Evolutionary conservation across 2,329 filamentous ascomycete genomes (phyloP).

Genomic region (Venturiaceae sp.): DNA sequence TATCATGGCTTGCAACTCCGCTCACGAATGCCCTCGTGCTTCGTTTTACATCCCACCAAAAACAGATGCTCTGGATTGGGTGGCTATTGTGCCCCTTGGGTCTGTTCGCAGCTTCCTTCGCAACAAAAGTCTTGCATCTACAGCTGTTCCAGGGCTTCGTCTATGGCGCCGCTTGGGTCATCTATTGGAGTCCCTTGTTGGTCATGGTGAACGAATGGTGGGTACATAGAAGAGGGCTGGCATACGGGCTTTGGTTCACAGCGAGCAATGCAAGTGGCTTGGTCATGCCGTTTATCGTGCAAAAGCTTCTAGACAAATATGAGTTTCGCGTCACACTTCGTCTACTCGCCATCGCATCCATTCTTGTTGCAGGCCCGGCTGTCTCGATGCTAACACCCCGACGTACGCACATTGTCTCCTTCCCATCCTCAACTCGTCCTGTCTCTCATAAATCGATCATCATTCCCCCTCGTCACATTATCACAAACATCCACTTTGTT

Average conservation of each 20-base stretch:
- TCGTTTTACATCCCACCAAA: not conserved
- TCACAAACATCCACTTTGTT: not conserved
- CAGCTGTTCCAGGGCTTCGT: constrained; percentile 30
- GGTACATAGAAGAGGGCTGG: constrained; percentile 29
- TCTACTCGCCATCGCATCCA: not conserved
- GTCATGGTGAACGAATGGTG: constrained; percentile 32
- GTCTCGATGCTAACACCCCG: not conserved
- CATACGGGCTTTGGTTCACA: constrained; percentile 23
- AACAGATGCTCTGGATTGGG: constrained; percentile 4
- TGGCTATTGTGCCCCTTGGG: constrained; percentile 12
- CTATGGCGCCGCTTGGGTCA: constrained; percentile 29
- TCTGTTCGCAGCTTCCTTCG: constrained; percentile 26
- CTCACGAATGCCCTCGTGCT: not conserved
- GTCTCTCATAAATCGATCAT: constrained; percentile 8
- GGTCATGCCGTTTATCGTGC: constrained; percentile 4
- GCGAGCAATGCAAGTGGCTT: constrained; percentile 19
- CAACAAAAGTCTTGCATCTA: constrained; percentile 19
- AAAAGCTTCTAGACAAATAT: constrained; percentile 1
- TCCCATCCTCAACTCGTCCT: constrained; percentile 20
- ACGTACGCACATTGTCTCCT: not conserved
- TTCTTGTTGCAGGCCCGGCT: constrained; percentile 3
- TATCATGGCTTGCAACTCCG: constrained; percentile 4
- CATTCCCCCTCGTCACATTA: not conserved
- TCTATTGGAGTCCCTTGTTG: constrained; percentile 26
- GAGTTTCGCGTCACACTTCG: constrained; percentile 3